Evolutionary conservation across 352 stramenopile genomes (phyloP), one percentile per base, ranked within the genome.

Genomic region (Pythium insidiosum): DNA sequence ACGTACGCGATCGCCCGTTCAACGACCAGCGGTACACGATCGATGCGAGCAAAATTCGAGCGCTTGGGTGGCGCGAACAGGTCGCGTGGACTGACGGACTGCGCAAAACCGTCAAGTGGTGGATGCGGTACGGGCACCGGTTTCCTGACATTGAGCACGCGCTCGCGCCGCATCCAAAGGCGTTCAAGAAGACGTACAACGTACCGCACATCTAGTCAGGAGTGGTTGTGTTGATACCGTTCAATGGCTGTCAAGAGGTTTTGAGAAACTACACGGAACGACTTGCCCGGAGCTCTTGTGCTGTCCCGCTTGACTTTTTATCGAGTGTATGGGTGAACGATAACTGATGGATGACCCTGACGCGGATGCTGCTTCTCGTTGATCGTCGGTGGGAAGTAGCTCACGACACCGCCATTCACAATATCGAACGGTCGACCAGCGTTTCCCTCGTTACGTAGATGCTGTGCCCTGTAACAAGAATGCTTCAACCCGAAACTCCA

Each of bases 11-110:
- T 64, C 79, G 96, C n/a, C 76, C 94, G n/a, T 98, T 98, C 56
- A 98, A 98, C 63, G 94, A 99, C 70, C 85, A 97, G 49, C 76
- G 96, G 34, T 99, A 99, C 70, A 95, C 89, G 28, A 98, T 99
- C 58, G 94, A 98, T 47, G 84, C 76, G 31, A 54, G 52, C 6
- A 97, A 97, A 56, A 70, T 98, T 15, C 69, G 85, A 38, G 60
- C 84, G 33, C 60, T 98, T 16, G 94, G 94, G 35, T 99, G 96
- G 95, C 68, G 63, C 31, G 91, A 98, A 61, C 56, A 81, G 49
- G 88, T 97, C 29, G 50, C 70, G 6, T 99, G 93, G 90, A 77
- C 87, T 42, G 90, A 98, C 28, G 95, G 95, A 24, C 71, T 99
- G 26, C 56, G 62, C 6, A 73, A 61, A 34, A 97, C 91, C 11